Base-by-base conservation (phyloP, 2,329 filamentous ascomycete genomes). In the Fonsecaea monophora region DNA sequence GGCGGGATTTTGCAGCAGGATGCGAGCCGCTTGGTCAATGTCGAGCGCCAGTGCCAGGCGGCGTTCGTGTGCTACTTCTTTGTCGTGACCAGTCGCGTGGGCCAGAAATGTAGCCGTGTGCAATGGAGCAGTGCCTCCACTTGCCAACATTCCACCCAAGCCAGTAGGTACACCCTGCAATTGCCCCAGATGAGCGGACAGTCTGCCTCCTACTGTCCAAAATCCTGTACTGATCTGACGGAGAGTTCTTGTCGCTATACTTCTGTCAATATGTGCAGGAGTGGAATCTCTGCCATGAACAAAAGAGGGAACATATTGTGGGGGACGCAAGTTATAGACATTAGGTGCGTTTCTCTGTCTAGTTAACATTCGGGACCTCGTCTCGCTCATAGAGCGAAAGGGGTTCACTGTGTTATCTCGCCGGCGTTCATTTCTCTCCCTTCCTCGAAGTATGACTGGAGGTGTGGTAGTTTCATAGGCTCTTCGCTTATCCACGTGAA, bases 31-130 rank as follows among this genome's bases (percentile, higher is more conserved):
- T 54, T 87, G 88, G 75, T 96, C 89, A 67, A 98, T 84, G n/a
- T 91, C 86, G 60, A 98, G 83, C 2, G 95, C 95, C 15, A 89
- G 82, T 8, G 94, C 93, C 63, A 99, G 80, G 34, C 92, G 87
- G 48, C 86, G 85, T 73, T 91, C 87, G 74, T 96, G 91, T 60
- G 86, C 87, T 64, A 90, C 86, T 12, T 84, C 80, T 48, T 92
- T 87, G 42, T 91, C 87, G 42, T 86, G 83, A 1, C 82, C 78
- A 40, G 82, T 82, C 25, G 77, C 75, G 60, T 78, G 80, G 45
- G 82, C 80, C 38, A 86, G 75, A 73, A 89, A 90, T 60, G 80
- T 82, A 54, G 85, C 87, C 37, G 79, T 82, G 75, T 86, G 86
- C 72, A 86, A 78, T 5, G 89, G 90, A 45, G 92, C 91, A 74